phyloP scores from a whole-genome alignment of 306 rosid species.

The Begonia masoniana region DNA sequence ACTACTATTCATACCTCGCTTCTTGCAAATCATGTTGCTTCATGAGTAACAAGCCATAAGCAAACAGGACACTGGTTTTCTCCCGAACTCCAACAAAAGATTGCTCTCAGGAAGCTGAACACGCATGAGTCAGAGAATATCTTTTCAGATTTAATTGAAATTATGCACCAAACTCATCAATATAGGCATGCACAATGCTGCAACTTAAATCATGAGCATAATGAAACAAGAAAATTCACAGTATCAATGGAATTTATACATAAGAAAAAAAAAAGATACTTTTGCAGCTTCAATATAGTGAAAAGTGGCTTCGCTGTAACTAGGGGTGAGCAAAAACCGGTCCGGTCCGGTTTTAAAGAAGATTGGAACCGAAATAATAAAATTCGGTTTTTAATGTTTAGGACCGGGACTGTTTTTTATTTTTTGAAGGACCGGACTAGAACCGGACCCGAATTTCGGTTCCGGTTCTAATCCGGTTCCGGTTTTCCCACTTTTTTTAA shows the following conservation, averaged over 20 bases:
- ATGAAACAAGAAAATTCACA: slow-evolving; percentile 9
- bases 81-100: slow-evolving; percentile 97
- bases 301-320: slow-evolving; percentile 64
- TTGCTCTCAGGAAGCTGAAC: slow-evolving; percentile 78
- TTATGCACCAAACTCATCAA: slow-evolving; percentile 5
- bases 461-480: too few species aligned
- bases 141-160: neutral
- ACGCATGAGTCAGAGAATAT: slow-evolving; percentile 4
- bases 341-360: too few species aligned
- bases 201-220: slow-evolving; percentile 1
- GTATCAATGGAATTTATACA: neutral
- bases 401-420: too few species aligned
- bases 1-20: slow-evolving; percentile 45
- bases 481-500: too few species aligned
- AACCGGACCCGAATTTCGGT: too few species aligned
- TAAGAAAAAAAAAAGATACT: slow-evolving; percentile 24
- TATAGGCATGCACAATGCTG: slow-evolving; percentile 5
- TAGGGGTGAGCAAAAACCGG: too few species aligned
- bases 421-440: too few species aligned
- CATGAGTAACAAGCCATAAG: slow-evolving; percentile 84
- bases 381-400: too few species aligned
- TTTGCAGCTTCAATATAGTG: slow-evolving; percentile 82
- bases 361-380: too few species aligned
- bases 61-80: slow-evolving; percentile 86
- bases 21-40: slow-evolving; percentile 93